Evolutionary conservation across 2,329 filamentous ascomycete genomes (phyloP), one percentile per base, ranked within the genome.

Genomic region (Sporothrix brunneoviolacea): DNA sequence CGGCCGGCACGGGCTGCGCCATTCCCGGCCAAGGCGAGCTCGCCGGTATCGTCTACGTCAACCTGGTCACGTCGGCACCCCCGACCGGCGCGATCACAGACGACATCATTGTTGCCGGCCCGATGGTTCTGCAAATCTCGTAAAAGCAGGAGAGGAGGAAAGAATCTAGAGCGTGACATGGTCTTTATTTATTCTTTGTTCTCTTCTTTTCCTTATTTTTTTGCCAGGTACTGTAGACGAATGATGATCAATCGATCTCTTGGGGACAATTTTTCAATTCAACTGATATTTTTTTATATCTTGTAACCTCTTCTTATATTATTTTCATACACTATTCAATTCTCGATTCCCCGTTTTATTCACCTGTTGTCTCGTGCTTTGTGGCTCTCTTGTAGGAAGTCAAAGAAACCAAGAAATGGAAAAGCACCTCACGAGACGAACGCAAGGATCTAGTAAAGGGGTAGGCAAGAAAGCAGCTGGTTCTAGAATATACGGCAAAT

Each of bases 1-100:
- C 71, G 36, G 67, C 71, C 37, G 70, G 70, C 4, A 72, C 71
- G 37, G 74, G 70, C 55, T 88, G 84, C 64, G 66, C 70, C 40
- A 74, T 86, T 22, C 84, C 84, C 13, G 73, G 79, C 60, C 75
- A 55, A 40, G 50, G 40, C 49, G 51, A 75, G 60, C 66, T 87
- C 38, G 70, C 73, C 8, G 84, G 84, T 41, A 71, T 86, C 56
- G 77, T 79, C 44, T 88, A 86, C 67, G 74, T 88, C 60, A 80
- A 81, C 60, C 72, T 88, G 58, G 79, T 83, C 50, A 84, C 64
- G 59, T 62, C 63, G 27, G 71, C 67, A 2, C 77, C 79, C 16
- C 61, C 72, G 27, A 68, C 67, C 19, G 78, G 76, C 32, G 64
- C 71, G 33, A 62, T 84, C 54, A 77, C 74, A 3, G 82, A 86